These are phyloP conservation scores for Fusarium sp. DNA, from an alignment of 2,329 filamentous ascomycete species.

Conservation along the genomic window DNA sequence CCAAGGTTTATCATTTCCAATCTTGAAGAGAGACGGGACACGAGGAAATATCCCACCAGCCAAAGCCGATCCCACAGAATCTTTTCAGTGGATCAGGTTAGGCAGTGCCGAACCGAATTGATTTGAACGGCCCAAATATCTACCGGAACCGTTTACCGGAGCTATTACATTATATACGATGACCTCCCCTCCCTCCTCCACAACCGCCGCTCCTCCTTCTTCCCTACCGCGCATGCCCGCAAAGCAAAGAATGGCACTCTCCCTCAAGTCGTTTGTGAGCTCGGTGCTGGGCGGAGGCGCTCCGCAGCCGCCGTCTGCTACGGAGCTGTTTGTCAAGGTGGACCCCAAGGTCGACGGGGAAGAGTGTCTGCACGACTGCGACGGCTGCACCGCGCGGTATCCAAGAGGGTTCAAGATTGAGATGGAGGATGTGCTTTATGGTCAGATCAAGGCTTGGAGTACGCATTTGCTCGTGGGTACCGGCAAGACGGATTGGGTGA, in stretches of 20 bases:
- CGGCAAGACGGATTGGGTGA: constrained; percentile 95
- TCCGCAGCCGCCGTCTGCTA: constrained; percentile 46
- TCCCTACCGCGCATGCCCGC: constrained; percentile 46
- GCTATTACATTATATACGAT: constrained; percentile 16
- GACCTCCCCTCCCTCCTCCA: constrained; percentile 5
- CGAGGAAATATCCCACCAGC: background rate
- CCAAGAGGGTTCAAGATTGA: constrained; percentile 81
- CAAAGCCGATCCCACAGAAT: constrained; percentile 3
- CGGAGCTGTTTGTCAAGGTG: constrained; percentile 78
- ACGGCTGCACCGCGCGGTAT: constrained; percentile 81
- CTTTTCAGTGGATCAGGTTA: constrained; percentile 18
- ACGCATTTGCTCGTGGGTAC: constrained; percentile 94
- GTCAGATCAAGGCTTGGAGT: constrained; percentile 85
- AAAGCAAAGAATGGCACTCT: constrained; percentile 58
- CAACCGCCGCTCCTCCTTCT: constrained; percentile 26
- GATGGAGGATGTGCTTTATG: constrained; percentile 82
- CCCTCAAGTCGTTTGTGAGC: constrained; percentile 49
- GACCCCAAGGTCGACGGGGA: constrained; percentile 85
- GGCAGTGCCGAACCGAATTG: constrained; percentile 22
- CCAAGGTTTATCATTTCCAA: background rate
- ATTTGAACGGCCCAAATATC: constrained; percentile 32
- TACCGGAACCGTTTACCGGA: constrained; percentile 5
- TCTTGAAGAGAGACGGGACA: background rate
- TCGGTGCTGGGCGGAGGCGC: constrained; percentile 45
- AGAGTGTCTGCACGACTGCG: constrained; percentile 90